Conservation (phyloP, 1,284 basidiomycete genomes). For the Erythrobasidium hasegawianum region DNA sequence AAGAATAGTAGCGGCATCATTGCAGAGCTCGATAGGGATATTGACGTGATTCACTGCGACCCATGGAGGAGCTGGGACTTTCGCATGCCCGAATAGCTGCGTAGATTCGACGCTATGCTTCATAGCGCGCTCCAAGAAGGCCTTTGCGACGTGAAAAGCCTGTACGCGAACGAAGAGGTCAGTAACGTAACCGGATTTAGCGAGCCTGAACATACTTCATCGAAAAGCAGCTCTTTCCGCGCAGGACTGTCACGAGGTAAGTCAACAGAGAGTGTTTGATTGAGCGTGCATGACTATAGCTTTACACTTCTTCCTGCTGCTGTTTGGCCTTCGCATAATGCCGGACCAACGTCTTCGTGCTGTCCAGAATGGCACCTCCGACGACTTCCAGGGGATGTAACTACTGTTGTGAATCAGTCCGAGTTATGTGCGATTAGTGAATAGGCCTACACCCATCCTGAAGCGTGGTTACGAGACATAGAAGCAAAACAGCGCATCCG, state of each 20-base stretch:
- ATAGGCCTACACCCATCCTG: too few relatives aligned
- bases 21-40: conserved; percentile 4
- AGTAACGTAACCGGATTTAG: neutral
- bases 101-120: neutral
- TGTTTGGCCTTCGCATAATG: neutral
- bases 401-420: neutral
- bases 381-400: neutral
- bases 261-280: neutral
- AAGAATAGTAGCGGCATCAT: neutral
- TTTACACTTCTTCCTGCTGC: conserved; percentile 5
- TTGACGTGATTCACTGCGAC: neutral
- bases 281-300: too few relatives aligned
- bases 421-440: too few relatives aligned
- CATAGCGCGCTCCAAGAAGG: conserved; percentile 1
- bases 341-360: neutral
- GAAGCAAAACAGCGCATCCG: too few relatives aligned
- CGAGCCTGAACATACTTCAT: neutral
- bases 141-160: neutral
- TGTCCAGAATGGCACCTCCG: neutral
- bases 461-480: too few relatives aligned
- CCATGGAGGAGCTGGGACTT: neutral
- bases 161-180: neutral
- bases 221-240: neutral
- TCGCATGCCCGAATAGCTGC: neutral
- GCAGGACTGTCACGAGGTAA: neutral